Conservation (phyloP, 352 stramenopile genomes). For the Pythium periplocum region DNA sequence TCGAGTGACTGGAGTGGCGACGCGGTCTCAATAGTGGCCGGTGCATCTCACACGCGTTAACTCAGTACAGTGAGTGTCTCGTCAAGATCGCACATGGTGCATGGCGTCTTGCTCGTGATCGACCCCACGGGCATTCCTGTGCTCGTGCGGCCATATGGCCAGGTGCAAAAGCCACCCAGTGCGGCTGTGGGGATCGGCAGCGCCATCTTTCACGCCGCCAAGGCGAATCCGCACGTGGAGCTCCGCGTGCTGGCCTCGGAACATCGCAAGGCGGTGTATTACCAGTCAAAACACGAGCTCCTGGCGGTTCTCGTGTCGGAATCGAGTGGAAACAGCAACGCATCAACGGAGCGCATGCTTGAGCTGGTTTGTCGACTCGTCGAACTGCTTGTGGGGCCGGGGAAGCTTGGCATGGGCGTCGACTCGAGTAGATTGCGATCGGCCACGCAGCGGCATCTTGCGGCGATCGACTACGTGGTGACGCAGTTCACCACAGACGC, state of each 20-base stretch:
- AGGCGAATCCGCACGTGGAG: slow-evolving; percentile 2
- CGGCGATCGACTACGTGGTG: slow-evolving; percentile 3
- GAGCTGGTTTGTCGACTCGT: background rate
- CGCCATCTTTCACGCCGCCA: slow-evolving; percentile 43
- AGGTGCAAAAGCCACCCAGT: slow-evolving; percentile 35
- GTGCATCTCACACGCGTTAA: background rate
- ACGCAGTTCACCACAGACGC: background rate
- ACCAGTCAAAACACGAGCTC: slow-evolving; percentile 22
- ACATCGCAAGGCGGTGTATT: slow-evolving; percentile 30
- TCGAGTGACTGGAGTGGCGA: background rate
- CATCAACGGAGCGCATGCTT: background rate
- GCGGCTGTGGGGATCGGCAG: slow-evolving; percentile 39
- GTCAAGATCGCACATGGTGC: background rate
- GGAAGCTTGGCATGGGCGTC: no score
- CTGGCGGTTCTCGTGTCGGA: slow-evolving; percentile 30
- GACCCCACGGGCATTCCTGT: slow-evolving; percentile 43
- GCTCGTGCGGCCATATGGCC: slow-evolving; percentile 39
- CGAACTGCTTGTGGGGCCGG: no score
- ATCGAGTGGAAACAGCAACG: no score
- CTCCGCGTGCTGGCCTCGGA: slow-evolving; percentile 24
- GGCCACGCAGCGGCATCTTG: background rate
- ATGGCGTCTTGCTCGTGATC: slow-evolving; percentile 43
- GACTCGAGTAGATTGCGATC: no score
- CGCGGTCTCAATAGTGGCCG: slow-evolving; percentile 2
- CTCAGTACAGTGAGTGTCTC: background rate